Percentiles rank a stretch among this genome's conserved stretches.
Evolutionary conservation across 2,329 filamentous ascomycete genomes (phyloP).

Genomic region (Ophiostoma sp.): DNA sequence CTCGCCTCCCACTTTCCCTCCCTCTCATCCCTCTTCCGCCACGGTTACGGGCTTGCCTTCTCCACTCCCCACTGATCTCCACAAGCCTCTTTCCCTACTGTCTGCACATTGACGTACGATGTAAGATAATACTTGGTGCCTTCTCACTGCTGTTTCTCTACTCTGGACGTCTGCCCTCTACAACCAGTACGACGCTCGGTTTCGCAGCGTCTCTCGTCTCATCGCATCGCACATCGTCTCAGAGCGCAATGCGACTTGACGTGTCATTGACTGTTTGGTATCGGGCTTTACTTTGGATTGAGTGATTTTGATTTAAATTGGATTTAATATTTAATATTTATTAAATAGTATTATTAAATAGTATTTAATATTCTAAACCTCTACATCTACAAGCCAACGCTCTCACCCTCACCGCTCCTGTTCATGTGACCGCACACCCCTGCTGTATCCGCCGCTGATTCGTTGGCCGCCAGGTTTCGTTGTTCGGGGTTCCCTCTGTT

Average conservation of each 20-base stretch:
- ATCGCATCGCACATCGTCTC: neutral
- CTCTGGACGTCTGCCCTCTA: too few relatives aligned
- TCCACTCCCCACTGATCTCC: constrained; percentile 24
- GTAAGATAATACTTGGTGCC: neutral
- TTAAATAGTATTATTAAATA: too few relatives aligned
- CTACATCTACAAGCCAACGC: neutral
- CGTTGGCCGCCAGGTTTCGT: neutral
- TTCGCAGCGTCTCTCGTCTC: neutral
- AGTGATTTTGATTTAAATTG: too few relatives aligned
- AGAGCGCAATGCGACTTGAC: neutral
- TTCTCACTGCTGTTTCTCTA: too few relatives aligned
- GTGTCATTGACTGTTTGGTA: neutral
- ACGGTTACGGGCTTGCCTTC: constrained; percentile 8
- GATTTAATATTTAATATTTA: neutral
- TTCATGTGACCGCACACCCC: constrained; percentile 13
- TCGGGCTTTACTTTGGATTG: neutral
- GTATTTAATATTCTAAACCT: too few relatives aligned
- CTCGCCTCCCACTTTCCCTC: neutral
- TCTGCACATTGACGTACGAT: neutral
- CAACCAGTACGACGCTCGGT: too few relatives aligned
- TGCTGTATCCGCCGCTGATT: neutral
- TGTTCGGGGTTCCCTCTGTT: too few relatives aligned
- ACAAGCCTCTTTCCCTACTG: constrained; percentile 17
- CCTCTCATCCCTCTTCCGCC: constrained; percentile 11
- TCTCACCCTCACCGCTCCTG: constrained; percentile 2